Evolutionary conservation across 768 basidiomycete species (phyloP), one percentile per base, ranked within the genome.

Genomic region (Russula ochroleuca): DNA sequence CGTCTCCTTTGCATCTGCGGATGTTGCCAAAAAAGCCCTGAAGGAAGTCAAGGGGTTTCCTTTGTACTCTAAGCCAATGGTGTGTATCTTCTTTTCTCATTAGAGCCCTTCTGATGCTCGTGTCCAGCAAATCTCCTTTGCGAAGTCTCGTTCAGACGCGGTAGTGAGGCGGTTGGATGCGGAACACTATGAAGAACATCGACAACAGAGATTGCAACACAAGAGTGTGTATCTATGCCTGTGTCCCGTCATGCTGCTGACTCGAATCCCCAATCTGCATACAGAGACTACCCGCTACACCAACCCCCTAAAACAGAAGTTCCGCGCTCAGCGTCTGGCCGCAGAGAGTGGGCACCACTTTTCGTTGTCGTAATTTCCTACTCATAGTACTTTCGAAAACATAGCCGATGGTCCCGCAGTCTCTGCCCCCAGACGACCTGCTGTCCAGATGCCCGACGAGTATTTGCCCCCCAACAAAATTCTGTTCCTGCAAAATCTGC

Each of bases 381-480:
- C 25, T 69, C 8, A 50, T 54, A 41, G 55, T 59, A 35, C 31
- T 43, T 4, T n/a, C 57, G 35, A 61, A 31, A 33, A 7, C 33
- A 41, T 66, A 88, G 90, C 86, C 73, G 90, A 90, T 52, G 89
- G 90, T 28, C 83, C 80, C 31, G 77, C 84, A 4, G 80, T 88
- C 8, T 76, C 79, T 11, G 84, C 82, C 35, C 76, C 89, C 21
- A 92, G 86, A 75, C 83, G 90, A 48, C 90, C 90, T 25, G 85
- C 86, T 68, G 89, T 97, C 64, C 92, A 95, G 74, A 97, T 98
- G 94, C 95, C 96, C 45, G 97, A 99, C 87, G 97, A 99, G 75
- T 98, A 98, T 75, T 84, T 99, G 8, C 97, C 97, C 2, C 96
- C 97, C 43, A 99, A 99, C 88, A 94, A 95, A 75, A 96, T 98